These are phyloP conservation scores for Wickerhamiella vanderwaltii DNA, from an alignment of 805 yeast genomes.

Conservation along the genomic window DNA sequence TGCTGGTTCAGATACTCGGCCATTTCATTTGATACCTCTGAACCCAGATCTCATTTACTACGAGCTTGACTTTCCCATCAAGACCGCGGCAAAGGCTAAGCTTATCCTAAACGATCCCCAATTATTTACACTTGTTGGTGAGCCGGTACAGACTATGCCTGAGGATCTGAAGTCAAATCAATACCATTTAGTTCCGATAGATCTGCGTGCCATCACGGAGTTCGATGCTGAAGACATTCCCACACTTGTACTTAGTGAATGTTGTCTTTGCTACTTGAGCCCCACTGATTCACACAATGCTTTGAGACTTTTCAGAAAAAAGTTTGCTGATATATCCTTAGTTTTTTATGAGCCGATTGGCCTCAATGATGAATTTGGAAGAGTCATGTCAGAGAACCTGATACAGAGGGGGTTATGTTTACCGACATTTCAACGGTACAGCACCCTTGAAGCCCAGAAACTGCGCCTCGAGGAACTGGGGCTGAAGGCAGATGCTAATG, in stretches of 20 bases:
- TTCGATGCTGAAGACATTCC: constrained; percentile 29
- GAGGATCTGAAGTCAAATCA: constrained; percentile 20
- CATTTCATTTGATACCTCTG: constrained; percentile 37
- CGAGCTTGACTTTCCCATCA: constrained; percentile 54
- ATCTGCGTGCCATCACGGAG: constrained; percentile 34
- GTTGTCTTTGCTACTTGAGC: constrained; percentile 60
- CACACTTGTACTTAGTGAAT: constrained; percentile 58
- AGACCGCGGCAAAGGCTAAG: constrained; percentile 39
- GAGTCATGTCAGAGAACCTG: constrained; percentile 53
- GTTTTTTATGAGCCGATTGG: constrained; percentile 61
- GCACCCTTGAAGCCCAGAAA: constrained; percentile 34
- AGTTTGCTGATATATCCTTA: constrained; percentile 27
- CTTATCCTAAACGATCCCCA: constrained; percentile 31
- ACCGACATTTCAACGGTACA: constrained; percentile 43
- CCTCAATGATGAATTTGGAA: constrained; percentile 50
- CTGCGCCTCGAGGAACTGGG: constrained; percentile 29
- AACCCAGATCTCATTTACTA: constrained; percentile 32
- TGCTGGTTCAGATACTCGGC: constrained; percentile 68
- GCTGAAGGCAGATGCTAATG: constrained; percentile 30
- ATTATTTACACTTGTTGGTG: constrained; percentile 25
- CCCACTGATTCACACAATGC: constrained; percentile 38
- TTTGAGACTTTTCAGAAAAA: constrained; percentile 32
- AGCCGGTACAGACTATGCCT: not conserved
- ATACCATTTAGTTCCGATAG: constrained; percentile 46
- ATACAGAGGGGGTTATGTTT: constrained; percentile 48